A percentile compares a stretch with the other conserved stretches of the same genome.
These are phyloP conservation scores for Xylariaceae sp. DNA, from an alignment of 2,329 filamentous ascomycete species.

Conservation along the genomic window DNA sequence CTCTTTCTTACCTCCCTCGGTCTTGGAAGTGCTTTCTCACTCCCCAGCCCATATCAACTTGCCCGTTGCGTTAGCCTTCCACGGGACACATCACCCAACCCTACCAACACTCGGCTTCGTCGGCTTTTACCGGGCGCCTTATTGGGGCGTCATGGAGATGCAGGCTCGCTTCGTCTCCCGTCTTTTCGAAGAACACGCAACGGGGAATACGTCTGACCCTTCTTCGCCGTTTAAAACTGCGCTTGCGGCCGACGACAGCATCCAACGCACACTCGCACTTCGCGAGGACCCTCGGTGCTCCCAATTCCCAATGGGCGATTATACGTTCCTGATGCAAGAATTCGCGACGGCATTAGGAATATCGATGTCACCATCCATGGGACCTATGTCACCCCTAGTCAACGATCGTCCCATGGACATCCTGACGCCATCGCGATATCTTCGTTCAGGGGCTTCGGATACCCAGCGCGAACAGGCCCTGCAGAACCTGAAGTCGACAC, in stretches of 20 bases:
- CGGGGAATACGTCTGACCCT: slow-evolving; percentile 12
- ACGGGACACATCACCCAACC: slow-evolving; percentile 55
- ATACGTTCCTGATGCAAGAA: slow-evolving; percentile 68
- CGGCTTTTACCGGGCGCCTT: slow-evolving; percentile 77
- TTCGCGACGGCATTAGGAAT: slow-evolving; percentile 57
- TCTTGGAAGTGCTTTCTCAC: slow-evolving; percentile 54
- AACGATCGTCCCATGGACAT: slow-evolving; percentile 43
- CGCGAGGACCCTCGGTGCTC: slow-evolving; percentile 47
- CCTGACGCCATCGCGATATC: slow-evolving; percentile 52
- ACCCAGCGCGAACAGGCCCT: slow-evolving; percentile 36
- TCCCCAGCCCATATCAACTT: slow-evolving; percentile 48
- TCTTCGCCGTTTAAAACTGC: slow-evolving; percentile 34
- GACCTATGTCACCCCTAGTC: slow-evolving; percentile 33
- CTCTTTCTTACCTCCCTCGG: slow-evolving; percentile 53
- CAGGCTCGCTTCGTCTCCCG: slow-evolving; percentile 64
- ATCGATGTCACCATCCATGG: slow-evolving; percentile 33
- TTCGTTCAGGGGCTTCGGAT: slow-evolving; percentile 35
- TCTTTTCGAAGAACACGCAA: slow-evolving; percentile 14
- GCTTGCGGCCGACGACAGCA: slow-evolving; percentile 40
- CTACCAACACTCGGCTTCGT: slow-evolving; percentile 68
- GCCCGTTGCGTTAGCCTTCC: slow-evolving; percentile 62
- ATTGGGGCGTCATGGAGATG: slow-evolving; percentile 86
- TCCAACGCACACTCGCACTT: slow-evolving; percentile 44
- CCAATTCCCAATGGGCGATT: slow-evolving; percentile 83
- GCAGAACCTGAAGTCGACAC: slow-evolving; percentile 43